Evolutionary conservation across 129 eudicot genomes (phyloP), one percentile per base, ranked within the genome.

Genomic region (Centaurea solstitialis): DNA sequence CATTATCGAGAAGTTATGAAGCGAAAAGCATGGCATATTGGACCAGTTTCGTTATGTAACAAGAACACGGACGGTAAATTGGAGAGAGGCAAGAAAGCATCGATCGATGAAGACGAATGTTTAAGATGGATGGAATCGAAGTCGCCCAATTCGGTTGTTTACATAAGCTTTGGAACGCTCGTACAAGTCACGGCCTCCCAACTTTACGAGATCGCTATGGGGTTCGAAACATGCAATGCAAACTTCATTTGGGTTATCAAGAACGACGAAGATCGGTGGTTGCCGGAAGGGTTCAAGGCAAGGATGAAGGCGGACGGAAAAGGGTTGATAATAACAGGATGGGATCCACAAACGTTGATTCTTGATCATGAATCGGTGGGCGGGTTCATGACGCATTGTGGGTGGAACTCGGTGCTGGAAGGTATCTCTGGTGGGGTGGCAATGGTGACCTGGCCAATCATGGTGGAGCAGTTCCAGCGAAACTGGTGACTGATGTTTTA

Each of bases 391-490:
- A 88, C 94, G 1, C 94, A 90, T 28, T 88, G 90, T 1, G 90
- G 94, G 50, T 90, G 92, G 94, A 90, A 90, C 74, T 90, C 94
- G 68, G 67, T 65, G 38, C 62, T 88, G 43, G 96, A 88, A 87
- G 92, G 88, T 6, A 45, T 88, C n/a, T 41, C 70, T 1, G 75
- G 88, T 2, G 96, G 91, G 35, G 88, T 91, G 73, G 89, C 88
- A 1, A 85, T 91, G 93, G 93, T 87, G 72, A 78, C 91, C 0
- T 91, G 93, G 93, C 93, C 91, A 0, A 62, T 81, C 0, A 82
- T 80, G 53, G 91, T 88, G 0, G 96, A 91, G 57, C 96, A 91
- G 24, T 91, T 91, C 23, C 81, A 73, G 93, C 85, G 57, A 91
- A 87, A 40, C 30, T 91, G 37, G 62, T 91, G 61, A 89, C 90